These are phyloP conservation scores for Fusarium sp. DNA, from an alignment of 2,329 filamentous ascomycete species.

Conservation along the genomic window DNA sequence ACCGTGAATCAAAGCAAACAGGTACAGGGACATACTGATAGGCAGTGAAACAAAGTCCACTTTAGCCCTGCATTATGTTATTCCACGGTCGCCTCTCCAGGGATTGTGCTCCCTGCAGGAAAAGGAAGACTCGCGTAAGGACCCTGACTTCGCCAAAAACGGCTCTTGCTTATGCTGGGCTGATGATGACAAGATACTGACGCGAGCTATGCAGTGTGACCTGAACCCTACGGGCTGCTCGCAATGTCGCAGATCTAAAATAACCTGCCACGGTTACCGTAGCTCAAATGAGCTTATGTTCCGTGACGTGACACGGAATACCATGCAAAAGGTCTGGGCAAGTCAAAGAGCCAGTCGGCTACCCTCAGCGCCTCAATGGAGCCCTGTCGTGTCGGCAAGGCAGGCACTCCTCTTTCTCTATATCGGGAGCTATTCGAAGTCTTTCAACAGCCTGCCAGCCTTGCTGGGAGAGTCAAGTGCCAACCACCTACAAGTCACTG, in stretches of 20 bases:
- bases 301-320: not conserved
- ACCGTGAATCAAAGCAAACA: no score
- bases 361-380: not conserved
- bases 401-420: not conserved
- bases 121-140: not conserved
- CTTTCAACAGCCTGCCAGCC: no score
- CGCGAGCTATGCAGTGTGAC: not conserved
- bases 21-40: no score
- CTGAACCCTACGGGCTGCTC: not conserved
- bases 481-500: not conserved
- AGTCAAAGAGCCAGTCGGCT: not conserved
- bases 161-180: not conserved
- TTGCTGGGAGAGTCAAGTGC: no score
- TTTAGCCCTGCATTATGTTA: not conserved
- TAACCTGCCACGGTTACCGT: not conserved
- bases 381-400: not conserved
- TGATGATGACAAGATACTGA: not conserved
- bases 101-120: not conserved
- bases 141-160: not conserved
- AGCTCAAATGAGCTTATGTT: not conserved
- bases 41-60: no score
- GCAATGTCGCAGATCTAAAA: not conserved
- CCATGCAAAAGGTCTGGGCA: not conserved
- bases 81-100: not conserved
- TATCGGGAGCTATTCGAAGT: not conserved